These are phyloP conservation scores for Lanmaoa rubissima DNA, from an alignment of 768 basidiomycete species.

Conservation along the genomic window DNA sequence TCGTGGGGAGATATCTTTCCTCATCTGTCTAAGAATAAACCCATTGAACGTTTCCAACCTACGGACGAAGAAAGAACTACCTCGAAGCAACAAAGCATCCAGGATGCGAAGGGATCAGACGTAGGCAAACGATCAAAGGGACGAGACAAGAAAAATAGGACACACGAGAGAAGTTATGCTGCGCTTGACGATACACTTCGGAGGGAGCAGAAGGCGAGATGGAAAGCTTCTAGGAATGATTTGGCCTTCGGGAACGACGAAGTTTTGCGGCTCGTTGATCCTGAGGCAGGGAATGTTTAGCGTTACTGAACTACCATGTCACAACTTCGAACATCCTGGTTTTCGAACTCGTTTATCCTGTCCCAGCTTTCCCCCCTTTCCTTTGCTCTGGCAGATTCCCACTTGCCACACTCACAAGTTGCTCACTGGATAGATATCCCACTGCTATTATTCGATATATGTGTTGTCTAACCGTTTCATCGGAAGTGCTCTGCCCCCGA, in stretches of 20 bases:
- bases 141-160: slow-evolving; percentile 25
- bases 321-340: not conserved
- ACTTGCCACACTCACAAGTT: not conserved
- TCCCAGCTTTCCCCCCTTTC: too few species aligned
- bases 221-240: slow-evolving; percentile 25
- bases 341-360: not conserved
- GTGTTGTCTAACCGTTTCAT: not conserved
- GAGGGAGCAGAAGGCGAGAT: slow-evolving; percentile 36
- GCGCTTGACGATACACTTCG: slow-evolving; percentile 37
- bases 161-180: slow-evolving; percentile 25
- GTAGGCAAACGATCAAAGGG: slow-evolving; percentile 50
- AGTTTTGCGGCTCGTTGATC: slow-evolving; percentile 8
- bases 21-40: slow-evolving; percentile 76
- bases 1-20: slow-evolving; percentile 96
- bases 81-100: slow-evolving; percentile 26
- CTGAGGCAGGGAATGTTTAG: slow-evolving; percentile 4
- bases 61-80: slow-evolving; percentile 27
- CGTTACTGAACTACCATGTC: slow-evolving; percentile 2
- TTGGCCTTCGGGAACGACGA: not conserved
- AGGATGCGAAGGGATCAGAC: slow-evolving; percentile 44
- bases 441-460: slow-evolving; percentile 1
- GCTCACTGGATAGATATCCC: not conserved
- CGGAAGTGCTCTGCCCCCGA: not conserved
- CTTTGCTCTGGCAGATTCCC: not conserved
- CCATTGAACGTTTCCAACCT: slow-evolving; percentile 59